Conservation (phyloP, 2,329 filamentous ascomycete genomes). For the Aspergillus aculeatinus region DNA sequence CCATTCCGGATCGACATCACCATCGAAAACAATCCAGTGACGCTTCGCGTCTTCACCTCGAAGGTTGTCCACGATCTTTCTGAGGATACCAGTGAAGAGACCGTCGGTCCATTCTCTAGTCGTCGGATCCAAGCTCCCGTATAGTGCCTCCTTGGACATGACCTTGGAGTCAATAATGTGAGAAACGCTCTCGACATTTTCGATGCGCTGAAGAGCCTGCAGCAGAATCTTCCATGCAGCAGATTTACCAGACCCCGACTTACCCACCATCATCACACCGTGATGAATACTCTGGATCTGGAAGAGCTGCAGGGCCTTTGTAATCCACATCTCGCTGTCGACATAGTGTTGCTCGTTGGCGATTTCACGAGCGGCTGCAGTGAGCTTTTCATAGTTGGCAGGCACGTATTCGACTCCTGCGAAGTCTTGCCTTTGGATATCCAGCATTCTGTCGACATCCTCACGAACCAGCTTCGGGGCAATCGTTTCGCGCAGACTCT, state of each 20-base stretch:
- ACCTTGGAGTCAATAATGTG: conserved; percentile 99
- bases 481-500: conserved; percentile 97
- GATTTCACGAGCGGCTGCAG: conserved; percentile 76
- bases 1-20: conserved; percentile 98
- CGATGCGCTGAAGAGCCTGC: conserved; percentile 85
- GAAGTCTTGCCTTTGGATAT: conserved; percentile 82
- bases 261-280: conserved; percentile 99
- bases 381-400: conserved; percentile 76
- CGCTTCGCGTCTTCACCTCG: conserved; percentile 95
- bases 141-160: conserved; percentile 98
- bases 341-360: conserved; percentile 84
- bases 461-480: conserved; percentile 92
- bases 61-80: conserved; percentile 98
- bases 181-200: conserved; percentile 88
- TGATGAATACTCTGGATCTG: conserved; percentile 98
- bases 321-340: conserved; percentile 93
- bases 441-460: conserved; percentile 84
- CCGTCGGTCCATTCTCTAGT: conserved; percentile 99
- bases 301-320: conserved; percentile 92
- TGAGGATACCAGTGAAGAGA: conserved; percentile 93
- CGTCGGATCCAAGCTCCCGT: conserved; percentile 92
- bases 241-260: conserved; percentile 96
- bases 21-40: conserved; percentile 99
- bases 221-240: conserved; percentile 90
- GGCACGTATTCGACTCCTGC: conserved; percentile 91